Base-by-base conservation (phyloP, 192 early-diverging fungal species). In the Coemansia pectinata region DNA sequence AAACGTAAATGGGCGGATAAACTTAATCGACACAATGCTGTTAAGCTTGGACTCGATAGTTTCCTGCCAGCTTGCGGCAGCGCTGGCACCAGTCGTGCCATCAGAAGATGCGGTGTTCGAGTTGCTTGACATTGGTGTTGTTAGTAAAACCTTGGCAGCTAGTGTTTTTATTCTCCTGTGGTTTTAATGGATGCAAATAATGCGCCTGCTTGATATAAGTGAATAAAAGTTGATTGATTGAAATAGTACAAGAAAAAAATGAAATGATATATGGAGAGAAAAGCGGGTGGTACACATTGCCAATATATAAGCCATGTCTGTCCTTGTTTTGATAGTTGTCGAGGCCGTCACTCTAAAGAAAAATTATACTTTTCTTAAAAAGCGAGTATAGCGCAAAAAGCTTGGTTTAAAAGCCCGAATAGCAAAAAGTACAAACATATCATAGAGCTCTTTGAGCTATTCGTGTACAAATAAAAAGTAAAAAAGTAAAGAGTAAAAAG, bases 21-120 rank as follows among this genome's bases (percentile, higher is more conserved):
- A 76, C 27, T 75, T 68, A 25, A 85, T 76, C 12, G 74, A 64
- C 17, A 85, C 83, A n/a, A 85, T 73, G 59, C 78, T 74, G 52
- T 60, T 58, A 17, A 80, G 65, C 50, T 67, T 61, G 7, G 57
- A 62, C 52, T 84, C 82, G 42, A 73, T 76, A 23, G 61, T 55
- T 11, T 63, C 59, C 59, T 75, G 73, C 78, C 78, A 81, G 52
- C 11, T 53, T 25, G 25, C 27, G 27, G 11, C 52, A 29, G 52
- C 19, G 47, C 19, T 9, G 19, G 19, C 8, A 19, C 47, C n/a
- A 21, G 47, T 9, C n/a, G 47, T 53, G 11, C 11, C 52, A 27
- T 53, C 12, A 9, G 23, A 14, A 29, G 52, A 53, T 29, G 52
- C 25, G 11, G 12, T 53, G 23, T 27, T 53, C 25, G 52, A 53